phyloP scores from a whole-genome alignment of 306 rosid genomes.

The Vigna radiata region DNA sequence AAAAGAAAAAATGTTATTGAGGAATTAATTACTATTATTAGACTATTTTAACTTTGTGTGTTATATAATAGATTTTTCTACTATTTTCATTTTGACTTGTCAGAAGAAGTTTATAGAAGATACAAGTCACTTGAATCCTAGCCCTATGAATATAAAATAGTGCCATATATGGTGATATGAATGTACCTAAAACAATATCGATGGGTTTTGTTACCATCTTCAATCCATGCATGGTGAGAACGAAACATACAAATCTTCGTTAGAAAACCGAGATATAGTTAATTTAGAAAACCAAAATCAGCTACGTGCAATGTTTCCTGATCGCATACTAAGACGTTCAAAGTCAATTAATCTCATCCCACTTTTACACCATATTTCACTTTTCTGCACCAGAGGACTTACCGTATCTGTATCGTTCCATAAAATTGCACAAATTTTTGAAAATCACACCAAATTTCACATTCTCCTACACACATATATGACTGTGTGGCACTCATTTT shows the following conservation, averaged over 20 bases:
- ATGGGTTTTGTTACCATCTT: slow-evolving; percentile 6
- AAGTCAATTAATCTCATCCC: background rate
- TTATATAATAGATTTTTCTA: too few species aligned
- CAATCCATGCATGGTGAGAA: slow-evolving; percentile 31
- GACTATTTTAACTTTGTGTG: too few species aligned
- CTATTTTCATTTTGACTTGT: too few species aligned
- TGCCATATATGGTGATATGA: background rate
- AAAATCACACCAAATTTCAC: slow-evolving; percentile 38
- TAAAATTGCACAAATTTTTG: slow-evolving; percentile 26
- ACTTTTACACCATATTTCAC: background rate
- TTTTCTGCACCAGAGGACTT: background rate
- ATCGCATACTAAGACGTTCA: background rate
- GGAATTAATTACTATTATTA: too few species aligned
- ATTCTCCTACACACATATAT: slow-evolving; percentile 16
- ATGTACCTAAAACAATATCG: background rate
- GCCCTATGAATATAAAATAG: too few species aligned
- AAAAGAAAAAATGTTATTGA: too few species aligned
- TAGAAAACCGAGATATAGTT: slow-evolving; percentile 38
- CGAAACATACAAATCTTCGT: slow-evolving; percentile 46
- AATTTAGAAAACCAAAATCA: slow-evolving; percentile 35
- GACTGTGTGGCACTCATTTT: background rate
- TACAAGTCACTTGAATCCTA: too few species aligned
- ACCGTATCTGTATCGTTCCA: slow-evolving; percentile 17
- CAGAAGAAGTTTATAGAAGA: too few species aligned
- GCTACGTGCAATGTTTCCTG: slow-evolving; percentile 30